A percentile compares a stretch with the other conserved stretches of the same genome.
phyloP scores from a whole-genome alignment of 768 basidiomycete species.

The Termitomyces sp. region DNA sequence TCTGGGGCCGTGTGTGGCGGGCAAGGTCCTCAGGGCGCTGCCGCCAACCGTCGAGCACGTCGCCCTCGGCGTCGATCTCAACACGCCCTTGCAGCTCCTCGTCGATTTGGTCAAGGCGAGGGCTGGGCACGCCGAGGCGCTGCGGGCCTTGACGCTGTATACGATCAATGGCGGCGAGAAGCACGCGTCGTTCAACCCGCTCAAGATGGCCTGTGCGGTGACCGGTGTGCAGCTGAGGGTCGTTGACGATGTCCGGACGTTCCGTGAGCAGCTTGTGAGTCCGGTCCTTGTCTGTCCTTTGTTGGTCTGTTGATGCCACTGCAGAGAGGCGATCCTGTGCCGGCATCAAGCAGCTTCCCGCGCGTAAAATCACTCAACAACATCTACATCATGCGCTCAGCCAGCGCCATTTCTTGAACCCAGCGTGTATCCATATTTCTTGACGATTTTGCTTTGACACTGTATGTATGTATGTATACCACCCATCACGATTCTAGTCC shows the following conservation, averaged over 20 bases:
- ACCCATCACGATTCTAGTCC: too few species aligned
- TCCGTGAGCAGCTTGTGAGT: slow-evolving; percentile 50
- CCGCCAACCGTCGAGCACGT: slow-evolving; percentile 48
- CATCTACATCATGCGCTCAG: slow-evolving; percentile 12
- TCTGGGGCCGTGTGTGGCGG: slow-evolving; percentile 31
- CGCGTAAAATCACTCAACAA: slow-evolving; percentile 17
- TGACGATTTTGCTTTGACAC: background rate
- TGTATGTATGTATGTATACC: background rate
- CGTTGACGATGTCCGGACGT: slow-evolving; percentile 44
- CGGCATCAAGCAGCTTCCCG: slow-evolving; percentile 9
- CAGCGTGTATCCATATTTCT: background rate
- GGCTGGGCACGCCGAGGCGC: background rate
- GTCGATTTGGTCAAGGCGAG: slow-evolving; percentile 47
- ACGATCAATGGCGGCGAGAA: slow-evolving; percentile 45
- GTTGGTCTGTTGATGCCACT: background rate
- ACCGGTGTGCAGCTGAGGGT: slow-evolving; percentile 52
- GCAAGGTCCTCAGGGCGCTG: slow-evolving; percentile 40
- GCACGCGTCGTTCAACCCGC: slow-evolving; percentile 44
- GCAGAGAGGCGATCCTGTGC: slow-evolving; percentile 17
- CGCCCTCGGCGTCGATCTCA: slow-evolving; percentile 55
- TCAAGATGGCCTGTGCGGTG: slow-evolving; percentile 63
- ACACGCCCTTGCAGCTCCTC: slow-evolving; percentile 48
- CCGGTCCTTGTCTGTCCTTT: background rate
- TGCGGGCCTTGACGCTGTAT: slow-evolving; percentile 49
- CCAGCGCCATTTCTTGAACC: background rate